Evolutionary conservation across 208 protist genomes (phyloP).

Genomic region (Herpetomonas muscarum): DNA sequence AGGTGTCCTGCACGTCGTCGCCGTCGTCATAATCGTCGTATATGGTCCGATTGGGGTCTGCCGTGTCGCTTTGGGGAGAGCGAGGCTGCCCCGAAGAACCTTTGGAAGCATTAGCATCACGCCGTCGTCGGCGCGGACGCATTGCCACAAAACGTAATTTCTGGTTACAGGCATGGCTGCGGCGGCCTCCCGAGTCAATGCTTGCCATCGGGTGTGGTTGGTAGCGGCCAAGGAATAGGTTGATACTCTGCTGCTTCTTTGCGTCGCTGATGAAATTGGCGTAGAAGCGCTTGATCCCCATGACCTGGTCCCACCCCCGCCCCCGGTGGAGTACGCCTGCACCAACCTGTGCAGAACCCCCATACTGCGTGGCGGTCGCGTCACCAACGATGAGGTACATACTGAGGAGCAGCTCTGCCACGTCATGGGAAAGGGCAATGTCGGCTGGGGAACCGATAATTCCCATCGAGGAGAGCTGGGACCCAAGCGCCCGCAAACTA

Average conservation of each 20-base stretch:
- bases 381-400: conserved; percentile 85
- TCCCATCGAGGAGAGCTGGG: conserved; percentile 55
- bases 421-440: conserved; percentile 15
- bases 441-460: conserved; percentile 40
- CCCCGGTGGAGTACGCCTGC: conserved; percentile 82
- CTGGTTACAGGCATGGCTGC: no score
- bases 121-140: no score
- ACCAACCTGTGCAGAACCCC: conserved; percentile 80
- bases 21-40: no score
- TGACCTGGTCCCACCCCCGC: conserved; percentile 80
- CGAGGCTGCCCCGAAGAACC: no score
- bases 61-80: no score
- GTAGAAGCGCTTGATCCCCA: conserved; percentile 84
- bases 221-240: conserved; percentile 81
- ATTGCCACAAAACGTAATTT: no score
- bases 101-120: no score
- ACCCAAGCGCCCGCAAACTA: conserved; percentile 66
- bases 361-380: conserved; percentile 84
- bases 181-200: background rate
- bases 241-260: conserved; percentile 71
- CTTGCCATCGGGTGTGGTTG: conserved; percentile 22
- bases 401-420: conserved; percentile 48
- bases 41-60: no score
- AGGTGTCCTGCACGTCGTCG: no score
- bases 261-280: conserved; percentile 79